These are phyloP conservation scores for Trematosphaeria pertusa DNA, from an alignment of 2,329 filamentous ascomycete genomes.

Conservation along the genomic window DNA sequence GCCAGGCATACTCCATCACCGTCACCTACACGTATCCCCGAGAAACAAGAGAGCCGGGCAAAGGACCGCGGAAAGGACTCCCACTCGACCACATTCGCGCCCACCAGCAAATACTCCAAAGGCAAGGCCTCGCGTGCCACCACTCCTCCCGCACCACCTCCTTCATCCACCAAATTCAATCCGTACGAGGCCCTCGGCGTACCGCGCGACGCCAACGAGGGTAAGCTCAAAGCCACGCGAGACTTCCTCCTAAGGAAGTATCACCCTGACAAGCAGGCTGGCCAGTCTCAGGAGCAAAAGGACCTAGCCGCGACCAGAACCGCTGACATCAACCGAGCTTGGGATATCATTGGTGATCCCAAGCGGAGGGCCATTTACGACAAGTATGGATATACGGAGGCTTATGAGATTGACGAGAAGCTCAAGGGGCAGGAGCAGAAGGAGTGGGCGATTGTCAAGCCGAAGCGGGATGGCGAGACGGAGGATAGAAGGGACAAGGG, in stretches of 20 bases:
- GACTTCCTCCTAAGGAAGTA: neutral
- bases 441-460: neutral
- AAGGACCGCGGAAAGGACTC: too few species aligned
- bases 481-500: neutral
- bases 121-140: too few species aligned
- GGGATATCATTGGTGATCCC: neutral
- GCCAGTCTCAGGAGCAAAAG: neutral
- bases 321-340: neutral
- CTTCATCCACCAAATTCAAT: neutral
- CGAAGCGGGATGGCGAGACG: neutral
- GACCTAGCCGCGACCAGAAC: neutral
- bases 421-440: neutral
- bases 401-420: neutral
- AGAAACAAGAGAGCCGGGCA: too few species aligned
- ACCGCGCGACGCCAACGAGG: neutral
- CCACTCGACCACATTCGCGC: too few species aligned
- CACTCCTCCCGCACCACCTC: neutral
- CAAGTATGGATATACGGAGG: neutral
- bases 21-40: too few species aligned
- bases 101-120: too few species aligned
- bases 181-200: neutral
- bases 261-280: neutral
- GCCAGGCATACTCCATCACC: too few species aligned
- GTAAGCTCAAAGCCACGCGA: neutral
- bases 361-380: neutral